Base-by-base conservation (phyloP, 192 early-diverging fungal genomes). In the Jimgerdemannia flammicorona region DNA sequence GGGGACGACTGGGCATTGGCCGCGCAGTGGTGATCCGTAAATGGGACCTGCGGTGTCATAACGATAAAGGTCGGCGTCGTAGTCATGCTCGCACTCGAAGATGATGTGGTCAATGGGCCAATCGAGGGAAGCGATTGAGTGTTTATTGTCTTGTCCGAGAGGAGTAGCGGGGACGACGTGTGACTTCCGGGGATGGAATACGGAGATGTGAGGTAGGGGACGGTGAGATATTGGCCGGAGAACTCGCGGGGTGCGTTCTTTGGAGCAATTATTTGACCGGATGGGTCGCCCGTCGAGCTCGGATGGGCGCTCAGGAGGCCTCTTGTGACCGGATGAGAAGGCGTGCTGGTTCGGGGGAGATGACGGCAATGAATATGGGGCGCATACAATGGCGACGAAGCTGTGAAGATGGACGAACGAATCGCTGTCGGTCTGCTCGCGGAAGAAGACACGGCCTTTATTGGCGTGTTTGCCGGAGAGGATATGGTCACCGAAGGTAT, bases 401-500 rank as follows among this genome's bases (percentile, higher is more conserved):
- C n/a, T n/a, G n/a, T n/a, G n/a, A n/a, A n/a, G 49, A 19, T 54
- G 75, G 14, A 76, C 75, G 42, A 54, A 54, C 2, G 63, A 14
- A 70, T 49, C 9, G 65, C 43, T 9, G 59, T 1, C n/a, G 14
- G 69, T 39, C 0, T 73, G 64, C 29, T 73, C 72, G 40, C 67
- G 65, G 49, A 77, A 80, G 2, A 73, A 43, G 59, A 80, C 67
- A 9, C 68, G 66, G 67, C 71, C 74, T 41, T 72, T 69, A 29
- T 80, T 72, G 3, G 40, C 18, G 1, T 74, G 75, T 41, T 74
- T 73, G 64, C 67, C 71, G 44, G 74, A 80, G 9, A 74, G 69
- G 39, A 77, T 72, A 44, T 59, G 49, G 20, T 77, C 79, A 4
- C 79, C 75, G 19, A 80, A 44, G 9, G 75, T 75, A 69, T 80